phyloP scores from a whole-genome alignment of 2,329 filamentous ascomycete genomes.

The Ophiosphaerella herpotricha region DNA sequence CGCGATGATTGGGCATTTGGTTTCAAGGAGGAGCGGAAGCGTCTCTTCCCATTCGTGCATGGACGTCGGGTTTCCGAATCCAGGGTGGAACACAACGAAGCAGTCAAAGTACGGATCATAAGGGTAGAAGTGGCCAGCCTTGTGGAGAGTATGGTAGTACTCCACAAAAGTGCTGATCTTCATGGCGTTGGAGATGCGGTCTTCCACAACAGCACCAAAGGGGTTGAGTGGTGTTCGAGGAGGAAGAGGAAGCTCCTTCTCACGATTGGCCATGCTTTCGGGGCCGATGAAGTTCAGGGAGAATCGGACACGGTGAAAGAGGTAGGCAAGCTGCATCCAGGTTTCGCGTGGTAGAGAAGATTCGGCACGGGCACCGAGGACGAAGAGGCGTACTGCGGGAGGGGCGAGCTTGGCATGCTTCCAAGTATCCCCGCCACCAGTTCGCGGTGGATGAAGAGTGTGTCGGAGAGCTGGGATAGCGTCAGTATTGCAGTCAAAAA shows the following conservation, averaged over 20 bases:
- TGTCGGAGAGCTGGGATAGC: constrained; percentile 75
- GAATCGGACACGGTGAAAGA: constrained; percentile 90
- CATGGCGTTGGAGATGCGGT: constrained; percentile 82
- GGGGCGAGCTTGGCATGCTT: constrained; percentile 82
- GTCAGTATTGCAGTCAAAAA: constrained; percentile 10
- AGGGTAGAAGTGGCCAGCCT: constrained; percentile 86
- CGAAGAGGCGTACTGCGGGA: constrained; percentile 87
- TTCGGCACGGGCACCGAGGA: constrained; percentile 94
- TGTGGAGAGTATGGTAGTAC: constrained; percentile 96
- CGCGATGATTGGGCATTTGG: constrained; percentile 90
- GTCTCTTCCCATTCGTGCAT: constrained; percentile 95
- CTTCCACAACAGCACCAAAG: constrained; percentile 92
- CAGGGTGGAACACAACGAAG: constrained; percentile 96
- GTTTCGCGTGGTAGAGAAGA: constrained; percentile 92
- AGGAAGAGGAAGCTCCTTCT: constrained; percentile 89
- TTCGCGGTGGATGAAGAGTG: constrained; percentile 83
- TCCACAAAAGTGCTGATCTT: constrained; percentile 98
- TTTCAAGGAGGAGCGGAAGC: constrained; percentile 85
- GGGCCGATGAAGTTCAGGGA: constrained; percentile 95
- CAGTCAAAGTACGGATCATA: constrained; percentile 99
- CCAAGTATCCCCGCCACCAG: constrained; percentile 73
- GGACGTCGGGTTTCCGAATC: constrained; percentile 89
- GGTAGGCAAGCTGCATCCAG: constrained; percentile 91
- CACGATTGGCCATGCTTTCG: constrained; percentile 92
- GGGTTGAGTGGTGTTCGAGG: constrained; percentile 83